Base-by-base conservation (phyloP, 495 filamentous ascomycete species). In the Penicillium bialowiezense region DNA sequence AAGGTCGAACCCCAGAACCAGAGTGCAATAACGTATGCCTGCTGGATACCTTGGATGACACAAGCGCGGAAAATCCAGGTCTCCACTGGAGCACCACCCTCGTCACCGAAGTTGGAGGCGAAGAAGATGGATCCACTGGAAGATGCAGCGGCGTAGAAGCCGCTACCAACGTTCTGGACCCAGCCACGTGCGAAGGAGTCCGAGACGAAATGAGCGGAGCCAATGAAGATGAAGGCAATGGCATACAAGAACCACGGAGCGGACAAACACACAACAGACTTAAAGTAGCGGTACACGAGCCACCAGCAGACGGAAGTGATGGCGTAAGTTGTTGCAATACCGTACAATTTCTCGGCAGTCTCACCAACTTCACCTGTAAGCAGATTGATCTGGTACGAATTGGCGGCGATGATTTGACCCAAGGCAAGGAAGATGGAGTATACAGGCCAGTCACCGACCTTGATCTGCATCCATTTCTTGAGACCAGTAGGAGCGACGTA, bases 301-400 rank as follows among this genome's bases (percentile, higher is more conserved):
- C 83, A 88, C 85, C 85, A 89, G 31, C 78, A 41, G 3, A 85
- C 59, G 12, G 83, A 86, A 3, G 77, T 74, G 23, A 71, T 75
- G 4, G 83, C 71, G 56, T 89, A 89, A n/a, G 82, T 80, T 2
- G 72, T 78, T 0, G 83, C 83, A 23, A 87, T 79, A 41, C 78
- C 76, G 67, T 89, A 89, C 10, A 88, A 74, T 62, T 84, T 82
- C 28, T 78, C 68, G 2, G 83, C 79, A 8, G 76, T 77, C 55
- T 87, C 69, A 41, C 79, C 83, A 21, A 82, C 71, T 55, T 84
- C 76, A 14, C 85, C 85, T 0, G 80, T 81, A 7, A 88, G 71
- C 19, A 88, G 71, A 5, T 82, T 85, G 61, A 88, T 84, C 55
- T 88, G 85, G 65, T 87, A 88, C 0, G 81, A 85, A 64, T 85